These are phyloP conservation scores for Daucus carota DNA, from an alignment of 129 eudicot species.

Conservation along the genomic window DNA sequence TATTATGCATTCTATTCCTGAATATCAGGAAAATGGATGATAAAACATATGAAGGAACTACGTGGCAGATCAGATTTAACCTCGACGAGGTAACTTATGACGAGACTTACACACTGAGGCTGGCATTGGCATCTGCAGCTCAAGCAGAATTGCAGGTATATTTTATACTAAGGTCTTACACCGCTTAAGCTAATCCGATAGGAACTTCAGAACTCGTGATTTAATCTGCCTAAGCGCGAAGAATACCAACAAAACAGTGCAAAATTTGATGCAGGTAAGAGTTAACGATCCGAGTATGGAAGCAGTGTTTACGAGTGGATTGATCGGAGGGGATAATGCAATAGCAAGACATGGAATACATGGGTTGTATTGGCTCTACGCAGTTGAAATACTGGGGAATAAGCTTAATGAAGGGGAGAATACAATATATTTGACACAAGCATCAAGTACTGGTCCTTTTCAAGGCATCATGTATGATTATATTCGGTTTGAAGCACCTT, in stretches of 20 bases:
- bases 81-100: slow-evolving; percentile 28
- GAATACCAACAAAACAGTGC: background rate
- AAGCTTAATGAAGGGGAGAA: slow-evolving; percentile 53
- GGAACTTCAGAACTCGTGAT: background rate
- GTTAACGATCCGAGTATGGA: slow-evolving; percentile 52
- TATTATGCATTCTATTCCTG: background rate
- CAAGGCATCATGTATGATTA: slow-evolving; percentile 82
- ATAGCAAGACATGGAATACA: slow-evolving; percentile 91
- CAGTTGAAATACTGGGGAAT: slow-evolving; percentile 42
- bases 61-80: slow-evolving; percentile 84
- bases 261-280: slow-evolving; percentile 37
- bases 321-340: slow-evolving; percentile 86
- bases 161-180: background rate
- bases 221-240: background rate
- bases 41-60: slow-evolving; percentile 59
- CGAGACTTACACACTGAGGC: slow-evolving; percentile 43
- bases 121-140: slow-evolving; percentile 83
- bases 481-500: slow-evolving; percentile 68
- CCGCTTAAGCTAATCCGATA: background rate
- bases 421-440: slow-evolving; percentile 64
- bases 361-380: slow-evolving; percentile 80
- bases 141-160: slow-evolving; percentile 67
- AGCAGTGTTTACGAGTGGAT: slow-evolving; percentile 58
- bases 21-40: slow-evolving; percentile 46
- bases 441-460: slow-evolving; percentile 58